A percentile compares a stretch with the other conserved stretches of the same genome.
phyloP scores from a whole-genome alignment of 805 yeast species.

The Monosporozyma solicola region DNA sequence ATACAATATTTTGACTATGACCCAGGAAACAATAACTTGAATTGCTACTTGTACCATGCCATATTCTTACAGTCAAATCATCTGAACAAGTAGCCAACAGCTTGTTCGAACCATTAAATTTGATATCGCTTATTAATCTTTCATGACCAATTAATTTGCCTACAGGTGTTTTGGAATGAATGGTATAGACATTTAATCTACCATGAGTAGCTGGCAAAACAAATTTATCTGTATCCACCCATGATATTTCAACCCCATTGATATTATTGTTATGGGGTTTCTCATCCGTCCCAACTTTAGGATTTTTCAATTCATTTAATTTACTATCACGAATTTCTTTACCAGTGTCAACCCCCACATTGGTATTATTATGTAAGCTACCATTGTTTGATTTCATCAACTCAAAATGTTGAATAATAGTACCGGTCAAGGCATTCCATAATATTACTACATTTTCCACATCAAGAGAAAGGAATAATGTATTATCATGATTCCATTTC shows the following conservation, averaged over 20 bases:
- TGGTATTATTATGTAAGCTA: neutral
- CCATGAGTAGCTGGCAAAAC: conserved; percentile 58
- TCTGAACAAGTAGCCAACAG: conserved; percentile 69
- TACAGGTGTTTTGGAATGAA: conserved; percentile 38
- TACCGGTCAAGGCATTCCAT: conserved; percentile 59
- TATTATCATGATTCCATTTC: conserved; percentile 52
- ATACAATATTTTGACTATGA: conserved; percentile 51
- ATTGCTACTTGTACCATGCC: conserved; percentile 59
- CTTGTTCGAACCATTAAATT: conserved; percentile 43
- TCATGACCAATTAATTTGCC: conserved; percentile 59
- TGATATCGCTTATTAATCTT: conserved; percentile 45
- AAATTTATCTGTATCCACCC: conserved; percentile 64
- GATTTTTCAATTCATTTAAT: conserved; percentile 10
- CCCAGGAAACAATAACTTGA: conserved; percentile 41
- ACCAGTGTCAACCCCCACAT: conserved; percentile 30
- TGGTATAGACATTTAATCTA: conserved; percentile 46
- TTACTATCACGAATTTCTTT: conserved; percentile 40
- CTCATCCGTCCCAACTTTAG: neutral
- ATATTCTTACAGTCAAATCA: conserved; percentile 62
- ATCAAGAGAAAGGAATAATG: conserved; percentile 53
- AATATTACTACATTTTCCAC: conserved; percentile 42
- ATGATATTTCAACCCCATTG: conserved; percentile 49
- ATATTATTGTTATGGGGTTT: neutral
- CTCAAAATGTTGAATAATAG: conserved; percentile 40
- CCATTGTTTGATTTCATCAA: conserved; percentile 11